These are phyloP conservation scores for Borealophlyctis nickersoniae DNA, from an alignment of 192 early-diverging fungal species.

Conservation along the genomic window DNA sequence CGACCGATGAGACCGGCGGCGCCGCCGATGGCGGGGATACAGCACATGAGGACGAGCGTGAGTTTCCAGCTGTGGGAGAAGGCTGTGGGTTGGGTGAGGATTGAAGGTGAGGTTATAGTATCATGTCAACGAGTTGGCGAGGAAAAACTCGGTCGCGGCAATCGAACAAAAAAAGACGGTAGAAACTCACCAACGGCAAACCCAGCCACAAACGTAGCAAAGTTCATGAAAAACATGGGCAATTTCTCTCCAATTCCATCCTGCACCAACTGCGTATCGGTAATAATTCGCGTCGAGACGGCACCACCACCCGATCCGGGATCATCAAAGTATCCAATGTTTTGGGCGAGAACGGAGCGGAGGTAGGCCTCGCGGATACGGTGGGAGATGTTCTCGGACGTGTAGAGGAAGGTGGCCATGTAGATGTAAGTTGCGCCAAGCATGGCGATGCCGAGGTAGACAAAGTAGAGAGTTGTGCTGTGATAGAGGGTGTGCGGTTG, in stretches of 20 bases:
- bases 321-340: slow-evolving; percentile 84
- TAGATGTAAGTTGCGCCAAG: slow-evolving; percentile 57
- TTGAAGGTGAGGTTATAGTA: slow-evolving; percentile 70
- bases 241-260: slow-evolving; percentile 88
- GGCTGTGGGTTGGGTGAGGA: slow-evolving; percentile 64
- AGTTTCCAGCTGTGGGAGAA: slow-evolving; percentile 73
- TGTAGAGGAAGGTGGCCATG: slow-evolving; percentile 53
- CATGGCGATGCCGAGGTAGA: slow-evolving; percentile 56
- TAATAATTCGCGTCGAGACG: slow-evolving; percentile 81
- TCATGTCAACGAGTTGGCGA: too few relatives aligned
- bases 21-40: slow-evolving; percentile 68
- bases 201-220: slow-evolving; percentile 68
- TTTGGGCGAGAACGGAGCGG: slow-evolving; percentile 75
- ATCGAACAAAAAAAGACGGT: too few relatives aligned
- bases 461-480: slow-evolving; percentile 41
- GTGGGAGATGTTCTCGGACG: slow-evolving; percentile 57
- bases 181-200: slow-evolving; percentile 46
- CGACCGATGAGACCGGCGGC: slow-evolving; percentile 28
- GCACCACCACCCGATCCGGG: slow-evolving; percentile 76
- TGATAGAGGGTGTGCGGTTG: slow-evolving; percentile 18
- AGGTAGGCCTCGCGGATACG: slow-evolving; percentile 76
- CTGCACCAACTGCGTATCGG: slow-evolving; percentile 81
- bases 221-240: slow-evolving; percentile 62
- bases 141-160: too few relatives aligned
- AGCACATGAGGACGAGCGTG: slow-evolving; percentile 75